Conservation (phyloP, 2,329 filamentous ascomycete species). For the Plenodomus biglobosus region DNA sequence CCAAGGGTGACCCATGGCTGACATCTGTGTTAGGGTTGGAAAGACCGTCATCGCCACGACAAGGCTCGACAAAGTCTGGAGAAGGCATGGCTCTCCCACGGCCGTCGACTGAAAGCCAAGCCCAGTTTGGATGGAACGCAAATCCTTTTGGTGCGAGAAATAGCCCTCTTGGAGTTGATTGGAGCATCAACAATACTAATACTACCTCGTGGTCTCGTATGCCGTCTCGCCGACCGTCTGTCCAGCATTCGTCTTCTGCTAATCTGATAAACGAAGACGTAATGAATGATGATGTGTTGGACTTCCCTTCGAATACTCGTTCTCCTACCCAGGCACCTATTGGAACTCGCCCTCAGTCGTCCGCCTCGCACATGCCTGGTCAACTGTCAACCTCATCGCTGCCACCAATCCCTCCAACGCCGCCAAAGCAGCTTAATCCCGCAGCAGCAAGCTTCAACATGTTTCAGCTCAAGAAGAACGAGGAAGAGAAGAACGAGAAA, state of each 20-base stretch:
- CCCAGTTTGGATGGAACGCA: constrained; percentile 42
- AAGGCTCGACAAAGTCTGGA: constrained; percentile 66
- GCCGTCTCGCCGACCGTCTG: constrained; percentile 77
- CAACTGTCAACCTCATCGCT: constrained; percentile 12
- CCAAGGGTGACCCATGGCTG: constrained; percentile 55
- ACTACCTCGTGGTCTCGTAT: constrained; percentile 68
- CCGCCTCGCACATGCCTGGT: constrained; percentile 51
- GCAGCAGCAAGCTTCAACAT: constrained; percentile 81
- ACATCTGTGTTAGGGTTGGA: constrained; percentile 46
- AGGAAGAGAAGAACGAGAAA: constrained; percentile 39
- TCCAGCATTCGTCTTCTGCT: constrained; percentile 74
- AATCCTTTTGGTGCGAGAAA: constrained; percentile 45
- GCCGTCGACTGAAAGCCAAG: constrained; percentile 44
- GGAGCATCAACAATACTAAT: constrained; percentile 40
- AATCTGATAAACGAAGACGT: constrained; percentile 57
- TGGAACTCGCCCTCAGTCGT: constrained; percentile 70
- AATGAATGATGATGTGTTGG: constrained; percentile 53
- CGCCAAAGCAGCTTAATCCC: constrained; percentile 69
- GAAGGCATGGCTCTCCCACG: constrained; percentile 40
- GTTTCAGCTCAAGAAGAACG: constrained; percentile 32
- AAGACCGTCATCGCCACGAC: constrained; percentile 58
- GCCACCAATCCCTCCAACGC: constrained; percentile 50
- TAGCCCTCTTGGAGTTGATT: constrained; percentile 48
- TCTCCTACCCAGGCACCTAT: constrained; percentile 67
- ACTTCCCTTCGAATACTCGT: constrained; percentile 52